These are phyloP conservation scores for Phialemonium atrogriseum DNA, from an alignment of 2,329 filamentous ascomycete species.

Conservation along the genomic window DNA sequence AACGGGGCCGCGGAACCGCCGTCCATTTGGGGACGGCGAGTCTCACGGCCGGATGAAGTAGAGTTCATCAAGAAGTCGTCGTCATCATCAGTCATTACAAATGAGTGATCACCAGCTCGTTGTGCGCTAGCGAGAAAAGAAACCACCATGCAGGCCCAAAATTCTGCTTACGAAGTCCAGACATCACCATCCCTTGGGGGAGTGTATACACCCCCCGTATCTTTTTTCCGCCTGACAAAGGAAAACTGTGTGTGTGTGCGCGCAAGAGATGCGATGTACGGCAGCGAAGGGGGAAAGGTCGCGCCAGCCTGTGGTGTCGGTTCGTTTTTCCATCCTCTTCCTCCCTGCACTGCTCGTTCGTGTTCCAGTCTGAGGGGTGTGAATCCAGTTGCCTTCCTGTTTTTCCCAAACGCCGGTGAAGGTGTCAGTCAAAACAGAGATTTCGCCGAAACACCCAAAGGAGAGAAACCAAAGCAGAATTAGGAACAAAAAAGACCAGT, in stretches of 20 bases:
- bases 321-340: conserved; percentile 3
- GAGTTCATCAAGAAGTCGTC: conserved; percentile 14
- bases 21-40: no score
- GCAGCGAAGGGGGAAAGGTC: conserved; percentile 8
- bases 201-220: no score
- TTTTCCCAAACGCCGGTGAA: conserved; percentile 11
- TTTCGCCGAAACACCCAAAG: conserved; percentile 10
- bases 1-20: conserved; percentile 12
- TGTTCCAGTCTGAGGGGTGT: conserved; percentile 15
- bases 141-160: conserved; percentile 15
- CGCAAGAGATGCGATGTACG: conserved; percentile 12
- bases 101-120: conserved; percentile 13
- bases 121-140: conserved; percentile 11
- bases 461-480: conserved; percentile 11
- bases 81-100: conserved; percentile 18
- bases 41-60: conserved; percentile 7
- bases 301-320: conserved; percentile 11
- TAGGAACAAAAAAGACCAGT: conserved; percentile 13
- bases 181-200: conserved; percentile 12
- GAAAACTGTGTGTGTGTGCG: conserved; percentile 11
- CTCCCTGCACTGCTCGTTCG: conserved; percentile 5
- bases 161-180: conserved; percentile 6
- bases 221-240: no score
- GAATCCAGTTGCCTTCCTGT: conserved; percentile 8
- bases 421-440: conserved; percentile 2